Evolutionary conservation across 495 filamentous ascomycete species (phyloP).

Genomic region (Penicillium goetzii): DNA sequence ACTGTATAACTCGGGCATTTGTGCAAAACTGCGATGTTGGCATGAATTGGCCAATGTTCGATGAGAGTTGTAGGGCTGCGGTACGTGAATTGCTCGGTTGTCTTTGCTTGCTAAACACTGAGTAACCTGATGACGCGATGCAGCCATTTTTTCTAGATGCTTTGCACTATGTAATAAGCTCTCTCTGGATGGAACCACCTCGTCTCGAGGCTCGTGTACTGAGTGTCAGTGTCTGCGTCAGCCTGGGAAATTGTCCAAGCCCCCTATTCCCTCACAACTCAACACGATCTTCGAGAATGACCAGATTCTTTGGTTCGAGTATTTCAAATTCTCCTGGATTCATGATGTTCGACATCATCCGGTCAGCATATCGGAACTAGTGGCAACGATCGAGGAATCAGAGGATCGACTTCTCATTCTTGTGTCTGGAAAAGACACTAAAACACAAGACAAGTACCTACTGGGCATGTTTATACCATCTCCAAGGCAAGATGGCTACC

Average conservation of each 20-base stretch:
- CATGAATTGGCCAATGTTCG: conserved; percentile 13
- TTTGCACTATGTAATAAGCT: not conserved
- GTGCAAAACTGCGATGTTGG: not conserved
- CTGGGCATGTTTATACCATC: not conserved
- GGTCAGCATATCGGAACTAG: not conserved
- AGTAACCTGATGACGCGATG: not conserved
- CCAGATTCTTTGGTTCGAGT: not conserved
- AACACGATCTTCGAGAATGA: not conserved
- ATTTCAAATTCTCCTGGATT: not conserved
- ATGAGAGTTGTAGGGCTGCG: not conserved
- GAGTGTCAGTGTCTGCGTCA: not conserved
- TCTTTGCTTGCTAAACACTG: not conserved
- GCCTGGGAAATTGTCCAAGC: not conserved
- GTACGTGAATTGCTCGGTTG: not conserved
- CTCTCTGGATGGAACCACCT: not conserved
- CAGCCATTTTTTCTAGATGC: conserved; percentile 3
- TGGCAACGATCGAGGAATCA: not conserved
- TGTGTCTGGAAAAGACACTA: conserved; percentile 1
- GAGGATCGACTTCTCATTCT: not conserved
- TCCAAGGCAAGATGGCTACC: not conserved
- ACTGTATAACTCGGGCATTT: conserved; percentile 5
- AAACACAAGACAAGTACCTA: not conserved
- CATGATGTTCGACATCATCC: not conserved
- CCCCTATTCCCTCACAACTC: not conserved
- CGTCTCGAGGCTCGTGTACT: not conserved